Percentiles rank a stretch among this genome's conserved stretches.
These are phyloP conservation scores for Agroathelia rolfsii DNA, from an alignment of 1,284 basidiomycete genomes.

Conservation along the genomic window DNA sequence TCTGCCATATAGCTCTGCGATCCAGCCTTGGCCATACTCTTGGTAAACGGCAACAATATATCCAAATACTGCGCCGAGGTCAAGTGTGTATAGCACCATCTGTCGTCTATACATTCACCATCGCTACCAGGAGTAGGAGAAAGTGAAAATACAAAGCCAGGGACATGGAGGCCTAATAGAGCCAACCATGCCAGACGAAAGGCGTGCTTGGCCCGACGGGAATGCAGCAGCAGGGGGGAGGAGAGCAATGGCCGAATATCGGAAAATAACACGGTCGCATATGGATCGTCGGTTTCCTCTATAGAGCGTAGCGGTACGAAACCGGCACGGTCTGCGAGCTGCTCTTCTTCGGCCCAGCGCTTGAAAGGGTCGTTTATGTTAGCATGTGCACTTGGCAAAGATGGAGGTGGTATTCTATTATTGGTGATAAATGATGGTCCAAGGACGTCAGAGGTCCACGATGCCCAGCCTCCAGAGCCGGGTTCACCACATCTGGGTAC, in stretches of 20 bases:
- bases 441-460: conserved; percentile 34
- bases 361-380: conserved; percentile 67
- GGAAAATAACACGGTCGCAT: conserved; percentile 67
- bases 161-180: conserved; percentile 66
- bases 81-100: conserved; percentile 49
- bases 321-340: conserved; percentile 30
- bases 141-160: conserved; percentile 44
- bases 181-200: conserved; percentile 73
- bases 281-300: conserved; percentile 56
- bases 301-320: conserved; percentile 49
- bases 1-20: conserved; percentile 33
- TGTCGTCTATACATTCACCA: conserved; percentile 61
- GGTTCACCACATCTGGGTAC: conserved; percentile 53
- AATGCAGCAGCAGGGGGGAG: conserved; percentile 48
- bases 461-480: conserved; percentile 49
- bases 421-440: conserved; percentile 9
- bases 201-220: conserved; percentile 41
- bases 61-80: conserved; percentile 32
- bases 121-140: conserved; percentile 22
- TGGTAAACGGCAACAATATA: conserved; percentile 50
- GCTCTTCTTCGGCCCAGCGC: conserved; percentile 62
- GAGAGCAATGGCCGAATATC: conserved; percentile 71
- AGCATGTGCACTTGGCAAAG: conserved; percentile 15
- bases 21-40: conserved; percentile 16
- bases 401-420: too few species aligned